phyloP scores from a whole-genome alignment of 768 basidiomycete genomes.

The Tricholoma hemisulphureum region DNA sequence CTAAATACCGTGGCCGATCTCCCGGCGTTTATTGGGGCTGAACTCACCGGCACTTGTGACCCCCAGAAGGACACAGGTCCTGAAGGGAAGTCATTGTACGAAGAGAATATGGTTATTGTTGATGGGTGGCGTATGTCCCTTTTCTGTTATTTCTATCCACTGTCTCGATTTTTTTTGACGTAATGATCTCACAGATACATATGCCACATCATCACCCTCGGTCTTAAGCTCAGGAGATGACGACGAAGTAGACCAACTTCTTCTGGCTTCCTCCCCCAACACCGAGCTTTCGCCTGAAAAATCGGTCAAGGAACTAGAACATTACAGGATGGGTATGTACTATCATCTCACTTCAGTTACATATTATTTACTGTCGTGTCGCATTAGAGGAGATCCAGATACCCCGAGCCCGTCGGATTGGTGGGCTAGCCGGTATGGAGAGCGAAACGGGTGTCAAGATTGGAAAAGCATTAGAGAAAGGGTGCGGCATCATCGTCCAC shows the following conservation, averaged over 20 bases:
- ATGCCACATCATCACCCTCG: slow-evolving; percentile 41
- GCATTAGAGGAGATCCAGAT: slow-evolving; percentile 50
- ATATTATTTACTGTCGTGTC: not conserved
- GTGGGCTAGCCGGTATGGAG: slow-evolving; percentile 29
- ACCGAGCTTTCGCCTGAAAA: slow-evolving; percentile 38
- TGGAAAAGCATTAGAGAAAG: slow-evolving; percentile 9
- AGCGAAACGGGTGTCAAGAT: slow-evolving; percentile 9
- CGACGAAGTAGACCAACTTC: slow-evolving; percentile 52
- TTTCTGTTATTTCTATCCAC: not conserved
- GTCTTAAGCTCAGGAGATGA: slow-evolving; percentile 43
- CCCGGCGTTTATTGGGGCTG: slow-evolving; percentile 24
- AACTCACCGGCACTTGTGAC: not conserved
- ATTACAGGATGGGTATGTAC: slow-evolving; percentile 50
- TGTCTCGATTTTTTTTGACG: not conserved
- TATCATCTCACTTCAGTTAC: not conserved
- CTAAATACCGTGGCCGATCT: slow-evolving; percentile 39
- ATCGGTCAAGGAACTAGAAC: slow-evolving; percentile 34
- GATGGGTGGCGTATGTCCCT: slow-evolving; percentile 61
- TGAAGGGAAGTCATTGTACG: slow-evolving; percentile 24
- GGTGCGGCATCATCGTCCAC: slow-evolving; percentile 8
- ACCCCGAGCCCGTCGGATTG: slow-evolving; percentile 50
- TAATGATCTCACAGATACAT: slow-evolving; percentile 30
- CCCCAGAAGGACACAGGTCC: slow-evolving; percentile 33
- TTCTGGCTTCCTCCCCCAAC: slow-evolving; percentile 45
- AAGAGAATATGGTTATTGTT: slow-evolving; percentile 54